Evolutionary conservation across 495 filamentous ascomycete species (phyloP), one percentile per base, ranked within the genome.

Genomic region (Talaromyces wortmannii): DNA sequence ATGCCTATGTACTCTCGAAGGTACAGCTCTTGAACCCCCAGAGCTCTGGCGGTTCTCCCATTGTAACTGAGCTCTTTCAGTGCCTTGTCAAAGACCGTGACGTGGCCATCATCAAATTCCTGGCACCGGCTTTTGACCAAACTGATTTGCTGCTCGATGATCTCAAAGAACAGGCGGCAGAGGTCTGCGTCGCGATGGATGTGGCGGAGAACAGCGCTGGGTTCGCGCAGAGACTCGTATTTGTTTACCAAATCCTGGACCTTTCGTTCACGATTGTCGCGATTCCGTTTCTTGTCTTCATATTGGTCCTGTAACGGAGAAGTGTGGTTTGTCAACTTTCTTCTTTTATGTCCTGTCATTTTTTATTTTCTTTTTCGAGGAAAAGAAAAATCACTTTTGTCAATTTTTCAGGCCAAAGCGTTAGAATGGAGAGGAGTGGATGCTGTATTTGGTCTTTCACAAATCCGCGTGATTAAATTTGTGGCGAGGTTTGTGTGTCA

Each of bases 81-180:
- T 16, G 69, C 68, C 50, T 59, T 64, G 57, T 79, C 74, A 36
- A 66, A 73, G 55, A 71, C 55, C 4, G 64, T 78, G 51, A 78
- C 59, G 53, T 79, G 67, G n/a, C 64, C 59, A 33, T 73, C 64
- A 7, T 66, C 68, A 16, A 68, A 59, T n/a, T 57, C 47, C 46
- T 62, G 63, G 3, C 69, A 73, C 50, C 75, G 76, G 7, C 55
- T 57, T 15, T 57, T 55, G 42, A 77, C 59, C 11, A 70, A 58
- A 5, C 57, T 56, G 16, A 67, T 52, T 44, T 73, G 68, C 23
- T 67, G 67, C 7, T 58, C 59, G 29, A 76, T 18, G 10, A 65
- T 61, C 32, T 65, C 56, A 23, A 61, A 55, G 31, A 76, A 60
- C n/a, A 59, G 40, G 0, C 52, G 31, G 15, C 53, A 55, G 42